Evolutionary conservation across 441 rosid genomes (phyloP), one percentile per base, ranked within the genome.

Genomic region (Francoa sonchifolia): DNA sequence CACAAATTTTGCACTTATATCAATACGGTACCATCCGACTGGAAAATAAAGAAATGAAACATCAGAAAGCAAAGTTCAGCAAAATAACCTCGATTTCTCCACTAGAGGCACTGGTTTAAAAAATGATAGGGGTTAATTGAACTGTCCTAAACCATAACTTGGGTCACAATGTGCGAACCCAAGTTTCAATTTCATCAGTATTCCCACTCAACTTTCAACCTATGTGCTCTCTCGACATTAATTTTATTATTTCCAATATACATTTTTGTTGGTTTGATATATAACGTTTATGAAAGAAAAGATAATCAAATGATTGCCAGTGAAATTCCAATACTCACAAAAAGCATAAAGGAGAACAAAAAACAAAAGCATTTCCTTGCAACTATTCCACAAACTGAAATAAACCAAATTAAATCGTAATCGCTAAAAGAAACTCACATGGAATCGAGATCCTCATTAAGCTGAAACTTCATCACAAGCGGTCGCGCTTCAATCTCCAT

Each of bases 401-500:
- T 17, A 13, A 10, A 19, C 3, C 20, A 34, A 23, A 26, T 33
- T 33, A n/a, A 23, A 35, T 21, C 7, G 10, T 12, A 27, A 48
- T 28, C 21, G 1, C 15, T 25, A 5, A 23, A 29, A 32, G 47
- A 39, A 58, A 57, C 78, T 64, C 28, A 86, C 94, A 49, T 59
- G 3, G 94, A 47, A 19, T 61, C 65, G 14, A 55, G 66, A 50
- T 77, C 65, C 56, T 75, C 76, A 15, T 57, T 46, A 36, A 82
- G 76, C 56, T 74, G 60, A 42, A 86, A 66, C 66, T 55, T 69
- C 57, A 73, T 65, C 33, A 82, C 94, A 58, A 87, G 38, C 48
- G 94, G 92, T 58, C 65, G 33, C 34, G 96, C 94, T 62, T 87
- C 92, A 37, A 83, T 67, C 61, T 87, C 88, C 94, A 86, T 86